Evolutionary conservation across 345 rosid genomes (phyloP), one percentile per base, ranked within the genome.

Genomic region (Alliaria petiolata): DNA sequence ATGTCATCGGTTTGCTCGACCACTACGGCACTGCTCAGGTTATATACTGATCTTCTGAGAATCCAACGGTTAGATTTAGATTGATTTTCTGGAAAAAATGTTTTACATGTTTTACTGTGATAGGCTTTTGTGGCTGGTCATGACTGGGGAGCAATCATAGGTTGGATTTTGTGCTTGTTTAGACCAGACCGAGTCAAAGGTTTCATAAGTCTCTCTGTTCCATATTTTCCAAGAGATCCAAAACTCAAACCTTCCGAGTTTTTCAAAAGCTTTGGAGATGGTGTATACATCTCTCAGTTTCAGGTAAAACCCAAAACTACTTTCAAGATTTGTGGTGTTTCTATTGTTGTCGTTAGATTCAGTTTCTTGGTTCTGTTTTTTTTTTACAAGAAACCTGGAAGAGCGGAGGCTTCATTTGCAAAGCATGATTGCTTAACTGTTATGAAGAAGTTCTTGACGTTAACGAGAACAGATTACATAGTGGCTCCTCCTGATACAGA

Each of bases 91-190:
- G 15, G 51, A 15, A 9, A 1, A 31, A n/a, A 15, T n/a, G n/a
- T 22, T 39, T 54, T 15, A 65, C 28, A 38, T 13, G 22, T 25
- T 60, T 19, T 0, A 34, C 35, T 33, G 11, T 60, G 15, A 45
- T 72, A 89, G 96, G 88, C 87, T 42, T 84, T 82, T 83, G 82
- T 87, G 6, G 86, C 71, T 31, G 96, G 89, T 31, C 89, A 84
- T 78, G 92, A 89, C 54, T 85, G 90, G 92, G 96, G 96, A 70
- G 83, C 89, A 38, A 17, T 45, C 34, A 62, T 72, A 39, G 89
- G 78, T 58, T 89, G 90, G 92, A 52, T 38, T 57, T 70, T 87
- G 15, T 71, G 86, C 52, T 67, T 85, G 40, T 80, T 70, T 59
- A 81, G 85, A 75, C 90, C 90, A 57, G 93, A 83, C 42, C 65